Percentiles rank a stretch among this genome's conserved stretches.
phyloP scores from a whole-genome alignment of 345 rosid genomes.

The Toxicodendron radicans region DNA sequence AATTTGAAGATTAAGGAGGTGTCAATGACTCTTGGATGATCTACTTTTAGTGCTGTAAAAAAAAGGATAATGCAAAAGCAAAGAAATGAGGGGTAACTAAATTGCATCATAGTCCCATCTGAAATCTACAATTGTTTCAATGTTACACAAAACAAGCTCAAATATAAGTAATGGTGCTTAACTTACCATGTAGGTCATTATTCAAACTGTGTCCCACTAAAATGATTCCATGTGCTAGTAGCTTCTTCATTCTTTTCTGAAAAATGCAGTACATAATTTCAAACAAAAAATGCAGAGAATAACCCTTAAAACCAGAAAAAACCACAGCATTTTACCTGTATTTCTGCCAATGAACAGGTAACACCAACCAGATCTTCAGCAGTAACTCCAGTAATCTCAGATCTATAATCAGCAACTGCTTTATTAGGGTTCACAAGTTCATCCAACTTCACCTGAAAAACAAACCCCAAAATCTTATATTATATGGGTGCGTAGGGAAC shows the following conservation, averaged over 20 bases:
- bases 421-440: constrained; percentile 65
- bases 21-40: constrained; percentile 85
- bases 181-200: constrained; percentile 74
- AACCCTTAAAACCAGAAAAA: constrained; percentile 6
- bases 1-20: constrained; percentile 70
- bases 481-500: not conserved
- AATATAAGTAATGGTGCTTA: not conserved
- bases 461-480: constrained; percentile 7
- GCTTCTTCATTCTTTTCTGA: constrained; percentile 70
- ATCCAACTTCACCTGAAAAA: constrained; percentile 74
- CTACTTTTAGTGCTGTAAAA: constrained; percentile 71
- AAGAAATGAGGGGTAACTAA: not conserved
- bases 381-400: constrained; percentile 78
- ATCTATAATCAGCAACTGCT: constrained; percentile 65
- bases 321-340: constrained; percentile 53
- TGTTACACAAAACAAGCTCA: not conserved
- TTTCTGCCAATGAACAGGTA: constrained; percentile 59
- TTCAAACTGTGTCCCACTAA: constrained; percentile 82
- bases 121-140: not conserved
- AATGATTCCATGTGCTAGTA: constrained; percentile 61
- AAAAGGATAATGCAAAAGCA: not conserved
- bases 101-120: not conserved
- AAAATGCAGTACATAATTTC: constrained; percentile 25
- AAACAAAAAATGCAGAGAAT: not conserved
- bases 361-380: constrained; percentile 65